Conservation (phyloP, 108 stramenopile genomes). For the Nannochloropsis oceanica region DNA sequence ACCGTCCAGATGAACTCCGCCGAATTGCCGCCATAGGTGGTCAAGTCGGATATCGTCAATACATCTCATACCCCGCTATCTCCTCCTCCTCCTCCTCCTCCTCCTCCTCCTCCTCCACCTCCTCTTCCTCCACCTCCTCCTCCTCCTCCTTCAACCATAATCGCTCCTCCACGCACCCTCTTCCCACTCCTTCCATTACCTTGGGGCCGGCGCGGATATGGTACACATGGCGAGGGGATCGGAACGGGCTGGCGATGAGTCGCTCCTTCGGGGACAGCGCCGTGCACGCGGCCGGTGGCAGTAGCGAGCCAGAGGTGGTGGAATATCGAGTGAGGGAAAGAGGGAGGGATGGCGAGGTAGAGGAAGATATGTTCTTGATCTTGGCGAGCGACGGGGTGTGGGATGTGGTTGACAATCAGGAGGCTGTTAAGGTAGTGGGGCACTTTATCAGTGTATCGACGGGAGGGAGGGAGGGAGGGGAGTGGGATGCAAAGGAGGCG, state of each 20-base stretch:
- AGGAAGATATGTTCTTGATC: conserved; percentile 29
- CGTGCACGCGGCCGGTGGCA: conserved; percentile 31
- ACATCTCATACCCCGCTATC: neutral
- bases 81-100: neutral
- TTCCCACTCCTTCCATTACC: neutral
- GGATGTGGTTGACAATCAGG: conserved; percentile 33
- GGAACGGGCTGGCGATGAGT: conserved; percentile 37
- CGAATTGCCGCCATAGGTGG: neutral
- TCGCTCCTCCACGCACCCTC: neutral
- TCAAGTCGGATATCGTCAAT: conserved; percentile 33
- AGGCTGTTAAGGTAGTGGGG: conserved; percentile 35
- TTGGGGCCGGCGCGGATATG: conserved; percentile 34
- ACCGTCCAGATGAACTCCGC: conserved; percentile 32
- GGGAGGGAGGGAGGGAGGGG: neutral
- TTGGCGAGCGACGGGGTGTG: conserved; percentile 36
- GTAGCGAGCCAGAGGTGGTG: conserved; percentile 36
- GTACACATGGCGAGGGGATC: conserved; percentile 33
- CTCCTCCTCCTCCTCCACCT: neutral
- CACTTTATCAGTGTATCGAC: neutral
- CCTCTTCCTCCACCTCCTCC: neutral
- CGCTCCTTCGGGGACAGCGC: conserved; percentile 37
- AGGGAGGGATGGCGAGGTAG: conserved; percentile 2
- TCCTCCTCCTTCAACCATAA: neutral
- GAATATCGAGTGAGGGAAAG: conserved; percentile 12
- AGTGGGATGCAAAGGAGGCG: conserved; percentile 33